Base-by-base conservation (phyloP, 108 stramenopile genomes). In the Parietichytrium sp. region DNA sequence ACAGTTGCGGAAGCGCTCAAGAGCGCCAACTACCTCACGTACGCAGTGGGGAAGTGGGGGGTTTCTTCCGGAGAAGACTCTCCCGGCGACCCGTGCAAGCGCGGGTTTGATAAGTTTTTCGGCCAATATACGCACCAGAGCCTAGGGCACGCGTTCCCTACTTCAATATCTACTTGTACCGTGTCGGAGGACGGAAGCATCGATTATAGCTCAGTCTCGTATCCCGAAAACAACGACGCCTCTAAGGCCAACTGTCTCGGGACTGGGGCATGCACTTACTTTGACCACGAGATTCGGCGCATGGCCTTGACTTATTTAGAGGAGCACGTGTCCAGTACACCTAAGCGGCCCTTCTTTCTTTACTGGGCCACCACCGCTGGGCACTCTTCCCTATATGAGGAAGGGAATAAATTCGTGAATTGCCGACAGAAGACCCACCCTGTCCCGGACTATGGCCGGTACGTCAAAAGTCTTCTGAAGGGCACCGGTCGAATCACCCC, bases 31-130 rank as follows among this genome's bases (percentile, higher is more conserved):
- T 72, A 23, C 20, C 61, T 33, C 61, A 72, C 61, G 10, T 33
- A 42, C 42, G 61, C 61, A n/a, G 61, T 72, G 16, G 61, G 61
- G n/a, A 72, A 72, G 20, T 72, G 61, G 61, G 61, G 61, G 10
- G 38, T 72, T 25, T n/a, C 61, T 13, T 15, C 42, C 8, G 45
- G 20, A n/a, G 6, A 7, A 42, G 45, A 33, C 0, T 72, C 61
- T 1, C 45, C 61, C 8, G 61, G 61, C 20, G 16, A 7, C 61
- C 61, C 61, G 20, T 72, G 61, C 61, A 72, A 72, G 61, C 61
- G 61, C 42, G 61, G 61, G 29, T 72, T 72, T 20, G 61, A 72
- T 23, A 45, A 25, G 23, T 72, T 72, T 25, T 72, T 45, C 61
- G 61, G 61, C 61, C 36, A 45, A 25, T 72, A 45, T 25, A 72